These are phyloP conservation scores for Suhomyces faveliae DNA, from an alignment of 805 yeast species.

Conservation along the genomic window DNA sequence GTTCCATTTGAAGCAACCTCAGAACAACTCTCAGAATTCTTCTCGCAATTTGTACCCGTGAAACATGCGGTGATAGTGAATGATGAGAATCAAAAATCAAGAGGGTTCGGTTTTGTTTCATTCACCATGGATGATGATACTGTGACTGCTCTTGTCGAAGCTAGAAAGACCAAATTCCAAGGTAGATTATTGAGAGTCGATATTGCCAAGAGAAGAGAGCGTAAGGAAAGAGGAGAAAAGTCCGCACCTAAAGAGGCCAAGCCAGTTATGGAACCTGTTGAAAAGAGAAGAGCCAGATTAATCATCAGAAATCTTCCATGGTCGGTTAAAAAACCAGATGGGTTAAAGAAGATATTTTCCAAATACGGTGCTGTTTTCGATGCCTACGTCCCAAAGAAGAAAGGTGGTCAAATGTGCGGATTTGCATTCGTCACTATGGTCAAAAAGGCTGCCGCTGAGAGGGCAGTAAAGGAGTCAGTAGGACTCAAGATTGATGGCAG, in stretches of 20 bases:
- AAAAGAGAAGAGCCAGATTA: slow-evolving; percentile 80
- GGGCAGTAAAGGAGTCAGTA: slow-evolving; percentile 70
- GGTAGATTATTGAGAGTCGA: slow-evolving; percentile 72
- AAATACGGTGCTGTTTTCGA: slow-evolving; percentile 85
- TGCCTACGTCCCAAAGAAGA: slow-evolving; percentile 83
- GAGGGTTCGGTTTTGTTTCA: slow-evolving; percentile 95
- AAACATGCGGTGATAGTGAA: slow-evolving; percentile 91
- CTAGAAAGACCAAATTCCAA: slow-evolving; percentile 65
- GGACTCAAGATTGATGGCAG: slow-evolving; percentile 86
- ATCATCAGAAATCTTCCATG: slow-evolving; percentile 94
- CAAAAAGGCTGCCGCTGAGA: slow-evolving; percentile 70
- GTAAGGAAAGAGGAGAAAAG: slow-evolving; percentile 41
- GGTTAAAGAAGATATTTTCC: slow-evolving; percentile 64
- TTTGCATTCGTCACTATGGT: slow-evolving; percentile 94
- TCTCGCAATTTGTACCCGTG: slow-evolving; percentile 91
- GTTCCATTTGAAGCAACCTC: slow-evolving; percentile 79
- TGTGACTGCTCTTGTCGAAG: slow-evolving; percentile 61
- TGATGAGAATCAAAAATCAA: slow-evolving; percentile 70
- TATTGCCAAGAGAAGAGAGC: slow-evolving; percentile 88
- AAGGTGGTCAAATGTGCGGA: slow-evolving; percentile 88
- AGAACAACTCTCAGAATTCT: slow-evolving; percentile 78
- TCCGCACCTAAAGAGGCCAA: slow-evolving; percentile 8
- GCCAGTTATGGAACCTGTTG: slow-evolving; percentile 40
- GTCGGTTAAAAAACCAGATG: slow-evolving; percentile 81
- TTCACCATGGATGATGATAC: slow-evolving; percentile 87